A percentile compares a stretch with the other conserved stretches of the same genome.
These are phyloP conservation scores for Erythrobasidium hasegawianum DNA, from an alignment of 1,284 basidiomycete species.

Conservation along the genomic window DNA sequence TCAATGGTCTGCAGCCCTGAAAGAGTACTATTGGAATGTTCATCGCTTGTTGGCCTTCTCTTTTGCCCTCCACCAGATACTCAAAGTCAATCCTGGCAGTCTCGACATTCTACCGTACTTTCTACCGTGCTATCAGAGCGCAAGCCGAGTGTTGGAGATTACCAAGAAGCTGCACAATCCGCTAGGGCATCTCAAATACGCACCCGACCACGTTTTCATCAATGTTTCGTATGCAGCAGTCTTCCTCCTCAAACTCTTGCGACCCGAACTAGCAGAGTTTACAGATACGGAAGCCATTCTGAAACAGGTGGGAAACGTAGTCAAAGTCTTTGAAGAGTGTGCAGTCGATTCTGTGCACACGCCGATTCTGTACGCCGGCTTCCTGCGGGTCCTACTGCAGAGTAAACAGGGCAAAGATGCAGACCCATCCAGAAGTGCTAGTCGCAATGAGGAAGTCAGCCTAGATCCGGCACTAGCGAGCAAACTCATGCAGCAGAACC, in stretches of 20 bases:
- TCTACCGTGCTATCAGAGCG: constrained; percentile 42
- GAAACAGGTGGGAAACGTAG: constrained; percentile 38
- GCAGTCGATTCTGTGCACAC: constrained; percentile 61
- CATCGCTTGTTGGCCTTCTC: constrained; percentile 28
- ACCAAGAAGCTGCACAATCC: constrained; percentile 45
- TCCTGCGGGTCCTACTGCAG: constrained; percentile 64
- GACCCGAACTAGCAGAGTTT: constrained; percentile 38
- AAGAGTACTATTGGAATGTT: constrained; percentile 22
- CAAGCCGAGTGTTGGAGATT: constrained; percentile 42
- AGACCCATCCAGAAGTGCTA: constrained; percentile 48
- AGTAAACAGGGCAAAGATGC: constrained; percentile 49
- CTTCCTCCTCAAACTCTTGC: constrained; percentile 47
- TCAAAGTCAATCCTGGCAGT: constrained; percentile 7
- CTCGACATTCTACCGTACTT: constrained; percentile 38
- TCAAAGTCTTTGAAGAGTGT: constrained; percentile 36
- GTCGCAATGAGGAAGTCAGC: constrained; percentile 63
- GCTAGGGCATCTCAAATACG: constrained; percentile 48
- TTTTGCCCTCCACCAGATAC: constrained; percentile 19
- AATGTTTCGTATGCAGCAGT: constrained; percentile 50
- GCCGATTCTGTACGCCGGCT: constrained; percentile 76
- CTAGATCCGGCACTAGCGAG: constrained; percentile 64
- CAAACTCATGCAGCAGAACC: constrained; percentile 40
- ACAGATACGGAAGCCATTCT: constrained; percentile 40
- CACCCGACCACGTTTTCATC: constrained; percentile 50
- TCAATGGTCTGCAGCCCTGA: not conserved